phyloP scores from a whole-genome alignment of 2,329 filamentous ascomycete genomes.

The Didymella sp. region DNA sequence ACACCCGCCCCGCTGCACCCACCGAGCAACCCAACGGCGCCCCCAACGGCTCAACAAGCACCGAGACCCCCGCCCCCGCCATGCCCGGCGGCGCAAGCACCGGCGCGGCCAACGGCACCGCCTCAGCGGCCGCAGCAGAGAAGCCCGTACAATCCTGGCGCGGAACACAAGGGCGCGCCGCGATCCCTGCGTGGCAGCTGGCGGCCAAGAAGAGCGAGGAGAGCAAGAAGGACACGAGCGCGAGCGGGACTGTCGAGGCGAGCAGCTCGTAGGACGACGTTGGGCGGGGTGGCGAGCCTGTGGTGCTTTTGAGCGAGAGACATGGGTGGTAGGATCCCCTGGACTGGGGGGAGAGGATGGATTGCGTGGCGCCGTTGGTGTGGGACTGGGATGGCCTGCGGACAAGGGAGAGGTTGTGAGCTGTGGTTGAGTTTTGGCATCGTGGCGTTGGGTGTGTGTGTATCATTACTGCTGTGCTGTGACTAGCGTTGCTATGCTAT shows the following conservation, averaged over 20 bases:
- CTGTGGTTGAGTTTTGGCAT: neutral
- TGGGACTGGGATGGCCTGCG: neutral
- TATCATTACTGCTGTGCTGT: too few relatives aligned
- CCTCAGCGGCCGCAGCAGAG: conserved; percentile 33
- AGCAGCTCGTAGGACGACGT: conserved; percentile 39
- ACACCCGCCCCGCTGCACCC: conserved; percentile 24
- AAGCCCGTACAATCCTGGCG: conserved; percentile 32
- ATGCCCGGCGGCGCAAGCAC: conserved; percentile 19
- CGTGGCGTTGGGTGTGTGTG: conserved; percentile 1
- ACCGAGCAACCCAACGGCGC: conserved; percentile 30
- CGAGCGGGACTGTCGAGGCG: conserved; percentile 48
- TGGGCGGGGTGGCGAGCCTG: too few relatives aligned
- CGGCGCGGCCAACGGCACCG: conserved; percentile 19
- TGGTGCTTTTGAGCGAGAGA: neutral
- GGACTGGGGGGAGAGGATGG: neutral
- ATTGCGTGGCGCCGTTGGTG: neutral
- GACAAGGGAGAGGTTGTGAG: neutral
- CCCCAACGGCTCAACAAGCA: too few relatives aligned
- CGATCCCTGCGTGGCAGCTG: conserved; percentile 63
- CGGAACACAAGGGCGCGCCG: conserved; percentile 46
- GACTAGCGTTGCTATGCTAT: neutral
- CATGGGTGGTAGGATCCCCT: neutral
- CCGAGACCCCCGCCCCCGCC: conserved; percentile 30
- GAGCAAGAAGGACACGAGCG: conserved; percentile 50
- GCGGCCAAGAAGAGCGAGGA: conserved; percentile 57